Evolutionary conservation across 192 early-diverging fungal genomes (phyloP), one percentile per base, ranked within the genome.

Genomic region (Funneliformis mosseae): DNA sequence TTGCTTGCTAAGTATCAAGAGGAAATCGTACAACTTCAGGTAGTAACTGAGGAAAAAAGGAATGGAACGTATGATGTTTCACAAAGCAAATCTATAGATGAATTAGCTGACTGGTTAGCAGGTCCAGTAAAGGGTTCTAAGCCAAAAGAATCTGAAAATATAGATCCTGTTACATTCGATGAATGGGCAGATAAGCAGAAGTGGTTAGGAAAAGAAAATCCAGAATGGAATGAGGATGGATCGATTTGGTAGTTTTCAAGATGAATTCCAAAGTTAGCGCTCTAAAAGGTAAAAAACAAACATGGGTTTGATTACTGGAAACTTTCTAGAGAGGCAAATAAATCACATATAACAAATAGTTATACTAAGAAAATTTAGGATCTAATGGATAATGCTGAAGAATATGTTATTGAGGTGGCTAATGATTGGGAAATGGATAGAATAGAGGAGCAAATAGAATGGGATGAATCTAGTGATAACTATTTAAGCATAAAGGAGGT

Each of bases 1-100:
- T 28, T 67, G 23, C 28, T 67, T 28, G 14, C 70, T 48, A 11
- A 72, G 7, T 72, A 42, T 72, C 70, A 72, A 48, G 21, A 72
- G 11, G 21, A 72, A 27, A 72, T 72, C 41, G 23, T 6, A 48
- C n/a, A 48, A 43, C 14, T 67, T 38, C 46, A 50, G 46, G 46
- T 14, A 11, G 46, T 50, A 50, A 1, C 11, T 33, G 63, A 66
- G 63, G 63, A 33, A 66, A 66, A 27, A 11, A 45, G 14, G 48
- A 72, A 72, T 21, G 14, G 2, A 28, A 41, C 43, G 0, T 8
- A 72, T 72, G 21, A 42, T 45, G 0, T 43, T 72, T 27, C 3
- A 23, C 8, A 72, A 72, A 48, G 4, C 38, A n/a, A 42, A 23
- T 48, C 42, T 48, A 72, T 46, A 18, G 23, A 21, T 16, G 41